A percentile compares a stretch with the other conserved stretches of the same genome.
Evolutionary conservation across 139 green algal species (phyloP).

Genomic region (Coccomyxa sp.): DNA sequence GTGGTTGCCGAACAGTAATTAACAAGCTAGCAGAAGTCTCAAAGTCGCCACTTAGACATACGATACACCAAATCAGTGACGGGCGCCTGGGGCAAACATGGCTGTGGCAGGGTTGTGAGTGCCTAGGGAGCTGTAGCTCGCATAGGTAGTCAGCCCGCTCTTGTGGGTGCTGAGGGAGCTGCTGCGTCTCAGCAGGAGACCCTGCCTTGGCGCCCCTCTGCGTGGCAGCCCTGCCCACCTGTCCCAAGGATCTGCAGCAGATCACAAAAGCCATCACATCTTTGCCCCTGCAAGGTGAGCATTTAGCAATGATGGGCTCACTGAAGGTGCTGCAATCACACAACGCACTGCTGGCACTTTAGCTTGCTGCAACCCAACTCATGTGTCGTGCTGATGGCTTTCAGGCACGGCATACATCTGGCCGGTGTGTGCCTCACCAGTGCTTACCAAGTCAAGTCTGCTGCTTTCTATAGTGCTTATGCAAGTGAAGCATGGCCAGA

Average conservation of each 20-base stretch:
- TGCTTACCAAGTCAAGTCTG: background rate
- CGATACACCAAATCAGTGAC: too few relatives aligned
- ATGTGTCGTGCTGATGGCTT: background rate
- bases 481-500: background rate
- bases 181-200: background rate
- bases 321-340: background rate
- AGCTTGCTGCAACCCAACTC: background rate
- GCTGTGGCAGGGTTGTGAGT: background rate
- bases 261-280: background rate
- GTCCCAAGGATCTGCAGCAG: background rate
- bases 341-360: background rate
- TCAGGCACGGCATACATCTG: background rate
- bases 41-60: too few relatives aligned
- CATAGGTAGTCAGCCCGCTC: too few relatives aligned
- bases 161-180: background rate
- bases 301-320: background rate
- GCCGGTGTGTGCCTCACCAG: background rate
- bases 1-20: too few relatives aligned
- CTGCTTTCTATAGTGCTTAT: background rate
- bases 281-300: background rate
- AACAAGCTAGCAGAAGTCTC: too few relatives aligned
- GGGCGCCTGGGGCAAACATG: background rate
- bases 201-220: too few relatives aligned
- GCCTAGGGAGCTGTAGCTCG: background rate
- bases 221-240: background rate